Evolutionary conservation across 2,329 filamentous ascomycete genomes (phyloP), one percentile per base, ranked within the genome.

Genomic region (Bipolaris sorokiniana): DNA sequence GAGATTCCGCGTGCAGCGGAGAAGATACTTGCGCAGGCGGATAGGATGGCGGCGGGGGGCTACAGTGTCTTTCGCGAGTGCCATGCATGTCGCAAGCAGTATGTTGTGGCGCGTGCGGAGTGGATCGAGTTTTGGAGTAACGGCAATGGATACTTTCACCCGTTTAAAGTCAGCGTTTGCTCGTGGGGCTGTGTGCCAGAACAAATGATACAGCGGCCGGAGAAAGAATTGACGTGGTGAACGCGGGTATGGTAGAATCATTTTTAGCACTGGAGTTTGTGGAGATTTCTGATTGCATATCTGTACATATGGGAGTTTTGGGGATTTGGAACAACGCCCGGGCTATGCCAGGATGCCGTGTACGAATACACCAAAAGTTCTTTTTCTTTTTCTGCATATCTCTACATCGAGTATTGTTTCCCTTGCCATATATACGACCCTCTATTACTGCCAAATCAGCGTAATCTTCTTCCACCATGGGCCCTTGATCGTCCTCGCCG

Each of bases 51-150:
- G n/a, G 34, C 23, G 10, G 48, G 51, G 7, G 63, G 63, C 7
- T 69, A 65, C 33, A 51, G 61, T 6, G 52, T 65, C 5, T 63
- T 70, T 23, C 68, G 63, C 15, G 51, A 56, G 15, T 75, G 73
- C 34, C 66, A 71, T 34, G 41, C 54, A 10, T 76, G 73, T 49
- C 62, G 59, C 10, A 68, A 64, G 18, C 48, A 65, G 7, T 76
- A 70, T 48, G 51, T 72, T n/a, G 58, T 73, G 3, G 53, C 70
- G 1, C 54, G 66, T 28, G 71, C 71, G 2, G 68, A 70, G 49
- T 75, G 72, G 73, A 51, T 74, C 5, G 72, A 76, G 46, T 72
- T 70, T 34, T 75, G 71, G 70, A 54, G 42, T 31, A 42, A 34
- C 2, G 33, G 38, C 3, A 36, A 36, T 33, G 6, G 56, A 33